Evolutionary conservation across 805 yeast species (phyloP), one percentile per base, ranked within the genome.

Genomic region (Sugiyamaella smithiae): DNA sequence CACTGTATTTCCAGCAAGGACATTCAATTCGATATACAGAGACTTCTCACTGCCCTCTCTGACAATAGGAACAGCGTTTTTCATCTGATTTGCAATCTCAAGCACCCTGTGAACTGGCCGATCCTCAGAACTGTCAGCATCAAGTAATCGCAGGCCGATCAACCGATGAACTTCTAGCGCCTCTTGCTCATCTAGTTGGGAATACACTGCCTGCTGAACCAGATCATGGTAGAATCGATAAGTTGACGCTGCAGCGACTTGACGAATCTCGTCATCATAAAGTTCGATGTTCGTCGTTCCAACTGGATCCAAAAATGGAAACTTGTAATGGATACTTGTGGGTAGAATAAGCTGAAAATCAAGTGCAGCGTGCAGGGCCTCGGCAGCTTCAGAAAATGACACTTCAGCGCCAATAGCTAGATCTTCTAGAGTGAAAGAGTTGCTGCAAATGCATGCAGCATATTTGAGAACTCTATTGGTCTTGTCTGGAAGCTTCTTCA

Each of bases 1-100:
- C 0, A 79, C 76, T 48, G 64, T 64, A 44, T 66, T 64, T 1
- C 79, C 79, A 0, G 80, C 78, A 17, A 65, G 63, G 3, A 70
- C 62, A 35, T 76, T 57, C 4, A 74, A 71, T 2, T 67, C 68
- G 12, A 68, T 51, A 46, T 72, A 77, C 0, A 61, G 63, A 4
- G 61, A 61, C 17, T 50, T 46, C 32, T 77, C 81, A 12, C 16
- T 35, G 3, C 67, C 69, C 1, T 55, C 52, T 28, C 52, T 44
- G 2, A 65, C 71, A 9, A 64, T 61, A 7, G 65, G 60, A 38
- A 57, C 62, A 1, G 78, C 72, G 19, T 59, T 57, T 16, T 63
- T 52, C 29, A 75, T 62, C 50, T 75, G 77, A 14, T 63, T 62
- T 1, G 77, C 75, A 63, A 73, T 67, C 29, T 58, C 60, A 22